These are phyloP conservation scores for Adansonia gregorii DNA, from an alignment of 441 rosid genomes.

Conservation along the genomic window DNA sequence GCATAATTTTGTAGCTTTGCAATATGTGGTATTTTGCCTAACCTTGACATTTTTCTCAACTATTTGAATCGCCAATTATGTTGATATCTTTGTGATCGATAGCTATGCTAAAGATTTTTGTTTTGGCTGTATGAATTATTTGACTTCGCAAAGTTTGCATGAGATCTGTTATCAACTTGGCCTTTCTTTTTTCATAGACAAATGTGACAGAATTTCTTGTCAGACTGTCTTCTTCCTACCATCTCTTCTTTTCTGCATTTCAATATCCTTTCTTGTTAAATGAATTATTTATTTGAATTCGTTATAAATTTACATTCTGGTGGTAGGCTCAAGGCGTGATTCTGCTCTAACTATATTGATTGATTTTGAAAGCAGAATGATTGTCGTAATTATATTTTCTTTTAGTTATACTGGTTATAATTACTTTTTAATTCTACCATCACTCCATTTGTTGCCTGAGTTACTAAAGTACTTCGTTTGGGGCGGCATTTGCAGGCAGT, in stretches of 20 bases:
- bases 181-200: neutral
- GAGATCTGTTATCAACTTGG: no score
- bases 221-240: neutral
- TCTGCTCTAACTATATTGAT: neutral
- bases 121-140: neutral
- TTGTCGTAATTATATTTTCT: neutral
- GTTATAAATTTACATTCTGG: neutral
- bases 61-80: neutral
- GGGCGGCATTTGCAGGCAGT: slow-evolving; percentile 44
- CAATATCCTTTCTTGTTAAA: neutral
- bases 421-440: neutral
- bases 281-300: neutral
- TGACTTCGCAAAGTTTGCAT: no score
- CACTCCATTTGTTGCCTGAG: neutral
- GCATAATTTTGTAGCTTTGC: neutral
- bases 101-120: neutral
- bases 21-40: neutral
- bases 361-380: neutral
- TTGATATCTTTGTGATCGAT: neutral
- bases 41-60: neutral
- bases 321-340: neutral
- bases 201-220: neutral
- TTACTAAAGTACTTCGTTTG: slow-evolving; percentile 5
- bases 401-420: neutral
- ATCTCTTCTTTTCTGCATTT: neutral